Percentiles rank a stretch among this genome's conserved stretches.
These are phyloP conservation scores for Talaromyces sp. DNA, from an alignment of 2,329 filamentous ascomycete species.

Conservation along the genomic window DNA sequence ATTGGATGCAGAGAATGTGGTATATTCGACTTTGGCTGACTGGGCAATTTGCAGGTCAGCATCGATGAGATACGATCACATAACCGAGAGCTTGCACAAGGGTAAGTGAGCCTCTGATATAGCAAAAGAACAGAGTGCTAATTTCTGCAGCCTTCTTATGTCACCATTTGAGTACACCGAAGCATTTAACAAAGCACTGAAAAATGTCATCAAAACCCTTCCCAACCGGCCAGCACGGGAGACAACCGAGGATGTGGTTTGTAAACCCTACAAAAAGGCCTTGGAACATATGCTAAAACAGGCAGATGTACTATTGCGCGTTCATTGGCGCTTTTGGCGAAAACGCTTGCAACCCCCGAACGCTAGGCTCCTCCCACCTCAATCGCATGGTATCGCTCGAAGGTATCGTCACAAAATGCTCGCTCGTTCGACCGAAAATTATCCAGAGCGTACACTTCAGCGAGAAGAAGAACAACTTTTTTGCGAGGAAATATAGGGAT, in stretches of 20 bases:
- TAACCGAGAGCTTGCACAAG: constrained; percentile 75
- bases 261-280: background rate
- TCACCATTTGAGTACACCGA: constrained; percentile 84
- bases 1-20: background rate
- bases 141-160: constrained; percentile 54
- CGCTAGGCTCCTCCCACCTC: constrained; percentile 80
- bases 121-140: constrained; percentile 18
- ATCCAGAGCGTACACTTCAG: constrained; percentile 98
- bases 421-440: constrained; percentile 93
- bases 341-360: constrained; percentile 90
- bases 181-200: constrained; percentile 87
- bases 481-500: constrained; percentile 87
- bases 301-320: constrained; percentile 79
- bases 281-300: background rate
- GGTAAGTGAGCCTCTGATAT: constrained; percentile 36
- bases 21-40: background rate
- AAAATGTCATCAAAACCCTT: constrained; percentile 79
- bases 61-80: constrained; percentile 91
- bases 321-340: constrained; percentile 95
- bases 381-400: constrained; percentile 98
- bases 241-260: constrained; percentile 69
- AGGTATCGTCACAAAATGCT: constrained; percentile 95
- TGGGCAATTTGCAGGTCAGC: constrained; percentile 55
- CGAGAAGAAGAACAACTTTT: constrained; percentile 80
- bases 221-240: constrained; percentile 74